phyloP scores from a whole-genome alignment of 1,139 yeast genomes.

The Candida smagusa region DNA sequence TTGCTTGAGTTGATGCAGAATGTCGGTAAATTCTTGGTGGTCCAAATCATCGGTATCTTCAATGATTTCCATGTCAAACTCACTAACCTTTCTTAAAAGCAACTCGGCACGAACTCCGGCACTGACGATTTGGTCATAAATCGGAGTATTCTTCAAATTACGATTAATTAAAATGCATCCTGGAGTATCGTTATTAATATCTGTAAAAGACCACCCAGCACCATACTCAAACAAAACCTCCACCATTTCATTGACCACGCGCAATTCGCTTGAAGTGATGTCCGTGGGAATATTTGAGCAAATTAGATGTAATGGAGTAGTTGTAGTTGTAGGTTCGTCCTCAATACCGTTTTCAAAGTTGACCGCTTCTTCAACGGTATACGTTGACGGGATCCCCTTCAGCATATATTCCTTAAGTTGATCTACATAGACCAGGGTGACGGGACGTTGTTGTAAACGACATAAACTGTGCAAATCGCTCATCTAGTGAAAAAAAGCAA shows the following conservation, averaged over 20 bases:
- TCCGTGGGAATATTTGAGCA: constrained; percentile 51
- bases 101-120: constrained; percentile 94
- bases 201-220: constrained; percentile 84
- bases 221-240: constrained; percentile 74
- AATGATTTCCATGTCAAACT: constrained; percentile 45
- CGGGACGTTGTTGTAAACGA: constrained; percentile 54
- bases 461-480: constrained; percentile 71
- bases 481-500: constrained; percentile 31
- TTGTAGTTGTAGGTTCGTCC: constrained; percentile 42
- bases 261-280: constrained; percentile 38
- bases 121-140: constrained; percentile 58
- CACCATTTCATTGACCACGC: constrained; percentile 53
- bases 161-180: constrained; percentile 65
- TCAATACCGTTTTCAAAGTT: constrained; percentile 45
- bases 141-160: constrained; percentile 40
- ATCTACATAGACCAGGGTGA: constrained; percentile 40
- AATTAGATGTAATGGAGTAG: constrained; percentile 77
- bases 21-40: constrained; percentile 15
- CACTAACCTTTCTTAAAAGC: constrained; percentile 68
- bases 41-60: constrained; percentile 28
- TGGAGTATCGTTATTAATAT: constrained; percentile 66
- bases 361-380: constrained; percentile 74
- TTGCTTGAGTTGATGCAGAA: background rate
- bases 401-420: constrained; percentile 46
- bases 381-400: constrained; percentile 76